These are phyloP conservation scores for Triticum timopheevii DNA, from an alignment of 176 grass and related monocot genomes.

Conservation along the genomic window DNA sequence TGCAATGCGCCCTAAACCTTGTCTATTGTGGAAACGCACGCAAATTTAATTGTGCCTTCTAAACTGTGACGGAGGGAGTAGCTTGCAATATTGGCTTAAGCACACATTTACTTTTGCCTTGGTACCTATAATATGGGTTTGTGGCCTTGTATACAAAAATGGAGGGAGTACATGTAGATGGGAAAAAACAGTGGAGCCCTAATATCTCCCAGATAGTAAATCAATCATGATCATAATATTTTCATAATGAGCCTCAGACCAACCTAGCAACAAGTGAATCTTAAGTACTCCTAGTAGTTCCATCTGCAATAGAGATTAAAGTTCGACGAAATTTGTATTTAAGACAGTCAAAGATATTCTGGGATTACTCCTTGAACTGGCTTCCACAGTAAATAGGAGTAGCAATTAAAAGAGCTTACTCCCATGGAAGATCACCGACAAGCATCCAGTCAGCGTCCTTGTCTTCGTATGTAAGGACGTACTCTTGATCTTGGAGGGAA, in stretches of 20 bases:
- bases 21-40: too few relatives aligned
- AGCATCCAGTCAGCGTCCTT: constrained; percentile 88
- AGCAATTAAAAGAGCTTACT: constrained; percentile 43
- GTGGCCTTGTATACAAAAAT: too few relatives aligned
- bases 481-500: constrained; percentile 63
- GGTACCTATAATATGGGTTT: too few relatives aligned
- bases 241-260: not conserved
- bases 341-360: not conserved
- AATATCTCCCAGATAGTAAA: not conserved
- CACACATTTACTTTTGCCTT: too few relatives aligned
- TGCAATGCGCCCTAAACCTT: too few relatives aligned
- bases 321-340: not conserved
- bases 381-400: not conserved
- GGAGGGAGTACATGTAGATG: not conserved
- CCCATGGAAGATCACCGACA: constrained; percentile 77
- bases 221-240: not conserved
- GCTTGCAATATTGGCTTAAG: too few relatives aligned
- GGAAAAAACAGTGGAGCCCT: not conserved
- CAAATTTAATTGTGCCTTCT: too few relatives aligned
- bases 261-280: not conserved
- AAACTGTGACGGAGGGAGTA: too few relatives aligned
- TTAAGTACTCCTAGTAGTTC: constrained; percentile 5
- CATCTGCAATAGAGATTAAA: not conserved
- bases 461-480: constrained; percentile 77
- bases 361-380: not conserved